Evolutionary conservation across 176 grass and related monocot genomes (phyloP), one percentile per base, ranked within the genome.

Genomic region (Avena eriantha): DNA sequence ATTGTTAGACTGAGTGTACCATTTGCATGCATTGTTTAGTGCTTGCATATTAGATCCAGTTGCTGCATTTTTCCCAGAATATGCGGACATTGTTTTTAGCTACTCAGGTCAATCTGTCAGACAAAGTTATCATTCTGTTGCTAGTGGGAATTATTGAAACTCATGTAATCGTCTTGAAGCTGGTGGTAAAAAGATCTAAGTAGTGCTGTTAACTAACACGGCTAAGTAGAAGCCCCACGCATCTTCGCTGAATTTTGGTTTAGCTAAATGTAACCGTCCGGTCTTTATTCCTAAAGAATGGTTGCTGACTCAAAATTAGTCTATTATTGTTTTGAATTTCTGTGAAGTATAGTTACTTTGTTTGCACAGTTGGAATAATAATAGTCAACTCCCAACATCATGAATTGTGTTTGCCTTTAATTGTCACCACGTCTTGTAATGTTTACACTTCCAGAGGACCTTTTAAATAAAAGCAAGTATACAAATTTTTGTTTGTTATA

Each of bases 401-500:
- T 48, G 21, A 51, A 49, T 73, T 58, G 11, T 57, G 69, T 23
- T 72, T n/a, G 13, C 33, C 24, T 31, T 64, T 29, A 64, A 64
- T 29, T 16, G 13, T 31, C 63, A 66, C 63, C 26, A 66, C 39
- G 6, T 7, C 61, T 31, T 65, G 24, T 61, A 16, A 9, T 58
- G 13, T 49, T 80, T 65, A 23, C 39, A 29, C 1, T 77, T 59
- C 41, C 2, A 63, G 21, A 84, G 49, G 47, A 31, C 24, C 61
- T 31, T 65, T 31, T 31, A 16, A 15, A 31, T 33, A 34, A 67
- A 17, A 18, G 36, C 50, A 69, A 24, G 54, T 17, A 34, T 67
- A 67, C 14, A 67, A 34, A 34, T n/a, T 86, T n/a, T 86, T 45
- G 33, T 84, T 82, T 33, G 55, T 78, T 9, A 60, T 24, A 64